phyloP scores from a whole-genome alignment of 1,139 yeast genomes.

The Taphrina flavorubra region DNA sequence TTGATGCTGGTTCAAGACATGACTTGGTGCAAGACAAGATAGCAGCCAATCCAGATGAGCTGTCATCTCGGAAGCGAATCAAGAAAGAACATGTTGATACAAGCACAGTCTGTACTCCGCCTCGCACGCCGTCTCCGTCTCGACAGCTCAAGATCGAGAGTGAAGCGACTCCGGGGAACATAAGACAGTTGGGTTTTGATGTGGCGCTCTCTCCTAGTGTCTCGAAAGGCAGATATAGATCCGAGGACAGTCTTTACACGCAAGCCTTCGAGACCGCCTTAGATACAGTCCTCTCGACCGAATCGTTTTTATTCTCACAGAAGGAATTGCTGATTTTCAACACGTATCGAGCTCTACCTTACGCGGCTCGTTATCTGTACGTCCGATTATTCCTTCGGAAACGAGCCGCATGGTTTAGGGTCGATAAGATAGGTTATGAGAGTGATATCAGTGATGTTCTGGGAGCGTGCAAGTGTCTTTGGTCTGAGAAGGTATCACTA shows the following conservation, averaged over 20 bases:
- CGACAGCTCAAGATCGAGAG: not conserved
- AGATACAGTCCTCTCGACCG: constrained; percentile 44
- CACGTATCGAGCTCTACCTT: constrained; percentile 27
- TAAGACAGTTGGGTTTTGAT: constrained; percentile 34
- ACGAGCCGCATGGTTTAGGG: constrained; percentile 45
- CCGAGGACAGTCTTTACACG: constrained; percentile 41
- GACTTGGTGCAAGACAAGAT: not conserved
- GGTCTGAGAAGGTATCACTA: constrained; percentile 8
- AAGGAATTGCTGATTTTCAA: constrained; percentile 43
- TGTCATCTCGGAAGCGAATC: not conserved
- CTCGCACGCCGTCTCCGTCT: constrained; percentile 19
- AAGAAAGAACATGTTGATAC: not conserved
- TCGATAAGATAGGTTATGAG: constrained; percentile 38
- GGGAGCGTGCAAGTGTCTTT: constrained; percentile 41
- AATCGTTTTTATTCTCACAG: constrained; percentile 43
- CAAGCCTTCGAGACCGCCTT: constrained; percentile 45
- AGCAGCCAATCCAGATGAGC: not conserved
- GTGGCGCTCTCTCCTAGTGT: constrained; percentile 33
- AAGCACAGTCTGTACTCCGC: constrained; percentile 4
- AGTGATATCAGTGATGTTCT: constrained; percentile 43
- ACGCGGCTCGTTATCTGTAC: constrained; percentile 44
- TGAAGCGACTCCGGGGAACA: constrained; percentile 30
- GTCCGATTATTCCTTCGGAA: constrained; percentile 46
- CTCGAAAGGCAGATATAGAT: not conserved
- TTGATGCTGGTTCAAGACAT: not conserved